A percentile compares a stretch with the other conserved stretches of the same genome.
phyloP scores from a whole-genome alignment of 1,284 basidiomycete species.

The Naganishia liquefaciens region DNA sequence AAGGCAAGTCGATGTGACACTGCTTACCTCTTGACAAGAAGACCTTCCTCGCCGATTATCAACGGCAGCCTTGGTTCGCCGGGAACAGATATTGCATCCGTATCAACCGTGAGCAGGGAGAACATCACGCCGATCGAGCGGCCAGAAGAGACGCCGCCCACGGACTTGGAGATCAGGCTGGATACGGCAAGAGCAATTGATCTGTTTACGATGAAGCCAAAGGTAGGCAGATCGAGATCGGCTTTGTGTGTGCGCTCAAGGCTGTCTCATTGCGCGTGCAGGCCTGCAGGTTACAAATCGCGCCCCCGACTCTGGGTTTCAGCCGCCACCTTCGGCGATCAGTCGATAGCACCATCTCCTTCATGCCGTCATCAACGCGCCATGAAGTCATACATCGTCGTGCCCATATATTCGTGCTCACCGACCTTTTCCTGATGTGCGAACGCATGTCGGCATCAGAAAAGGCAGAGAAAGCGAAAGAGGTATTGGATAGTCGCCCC shows the following conservation, averaged over 20 bases:
- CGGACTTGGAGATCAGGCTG: constrained; percentile 78
- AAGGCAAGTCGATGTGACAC: no score
- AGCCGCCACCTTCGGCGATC: constrained; percentile 76
- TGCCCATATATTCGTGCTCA: constrained; percentile 87
- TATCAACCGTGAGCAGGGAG: background rate
- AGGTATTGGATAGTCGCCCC: constrained; percentile 48
- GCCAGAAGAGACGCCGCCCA: constrained; percentile 58
- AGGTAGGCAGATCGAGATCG: constrained; percentile 61
- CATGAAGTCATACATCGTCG: constrained; percentile 69
- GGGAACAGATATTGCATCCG: constrained; percentile 4
- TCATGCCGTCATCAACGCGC: constrained; percentile 75
- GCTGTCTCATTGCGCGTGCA: constrained; percentile 48
- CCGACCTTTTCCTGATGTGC: constrained; percentile 86
- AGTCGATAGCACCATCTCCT: constrained; percentile 71
- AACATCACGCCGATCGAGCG: constrained; percentile 34
- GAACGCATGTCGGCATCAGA: constrained; percentile 76
- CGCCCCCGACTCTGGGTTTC: constrained; percentile 76
- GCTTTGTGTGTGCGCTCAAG: background rate
- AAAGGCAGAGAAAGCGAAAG: constrained; percentile 50
- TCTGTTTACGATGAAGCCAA: constrained; percentile 93
- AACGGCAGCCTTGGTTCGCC: constrained; percentile 19
- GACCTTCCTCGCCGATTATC: background rate
- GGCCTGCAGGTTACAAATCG: constrained; percentile 89
- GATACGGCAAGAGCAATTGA: constrained; percentile 80
- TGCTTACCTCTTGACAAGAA: background rate